phyloP scores from a whole-genome alignment of 2,329 filamentous ascomycete genomes.

The Aspergillus sp. region DNA sequence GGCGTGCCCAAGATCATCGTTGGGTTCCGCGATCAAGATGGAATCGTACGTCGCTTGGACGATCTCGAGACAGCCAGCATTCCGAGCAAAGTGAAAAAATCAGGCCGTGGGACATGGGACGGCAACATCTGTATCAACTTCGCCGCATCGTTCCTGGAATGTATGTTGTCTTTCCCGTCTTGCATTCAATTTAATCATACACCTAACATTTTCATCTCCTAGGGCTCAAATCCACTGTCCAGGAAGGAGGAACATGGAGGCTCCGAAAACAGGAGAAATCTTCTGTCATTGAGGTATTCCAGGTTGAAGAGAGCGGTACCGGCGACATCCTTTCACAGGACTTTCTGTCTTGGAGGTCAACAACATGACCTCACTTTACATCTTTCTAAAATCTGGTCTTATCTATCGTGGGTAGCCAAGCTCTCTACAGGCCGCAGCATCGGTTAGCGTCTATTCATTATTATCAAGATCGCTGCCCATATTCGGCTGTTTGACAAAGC shows the following conservation, averaged over 20 bases:
- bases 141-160: constrained; percentile 72
- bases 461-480: neutral
- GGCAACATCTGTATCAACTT: constrained; percentile 94
- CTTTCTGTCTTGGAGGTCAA: constrained; percentile 69
- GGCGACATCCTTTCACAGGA: constrained; percentile 74
- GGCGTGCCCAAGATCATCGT: constrained; percentile 91
- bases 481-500: neutral
- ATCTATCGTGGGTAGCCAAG: neutral
- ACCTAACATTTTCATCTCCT: neutral
- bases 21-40: constrained; percentile 75
- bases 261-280: constrained; percentile 67
- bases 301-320: constrained; percentile 70
- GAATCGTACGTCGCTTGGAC: constrained; percentile 70
- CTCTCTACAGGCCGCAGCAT: neutral
- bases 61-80: constrained; percentile 79
- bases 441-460: neutral
- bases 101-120: constrained; percentile 74
- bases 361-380: constrained; percentile 3
- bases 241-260: constrained; percentile 74
- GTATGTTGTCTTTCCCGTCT: constrained; percentile 48
- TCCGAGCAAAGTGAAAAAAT: constrained; percentile 69
- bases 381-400: neutral
- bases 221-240: constrained; percentile 65
- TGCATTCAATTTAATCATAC: neutral
- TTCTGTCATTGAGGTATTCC: constrained; percentile 69